Percentiles rank a stretch among this genome's conserved stretches.
These are phyloP conservation scores for Oryza officinalis DNA, from an alignment of 176 grass and related monocot species.

Conservation along the genomic window DNA sequence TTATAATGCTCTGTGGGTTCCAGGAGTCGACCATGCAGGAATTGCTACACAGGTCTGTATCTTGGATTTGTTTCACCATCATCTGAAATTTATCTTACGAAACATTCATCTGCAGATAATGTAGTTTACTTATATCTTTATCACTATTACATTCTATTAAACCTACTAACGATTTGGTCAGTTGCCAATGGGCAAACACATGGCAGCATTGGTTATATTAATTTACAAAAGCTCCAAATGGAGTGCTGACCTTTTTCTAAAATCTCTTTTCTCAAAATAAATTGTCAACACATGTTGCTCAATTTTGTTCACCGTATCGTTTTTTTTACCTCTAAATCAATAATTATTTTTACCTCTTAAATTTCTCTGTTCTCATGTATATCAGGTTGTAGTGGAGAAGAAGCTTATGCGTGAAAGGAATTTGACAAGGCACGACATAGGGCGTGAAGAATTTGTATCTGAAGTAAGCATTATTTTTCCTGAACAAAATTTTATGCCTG, in stretches of 20 bases:
- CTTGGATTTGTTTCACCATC: neutral
- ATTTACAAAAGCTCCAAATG: neutral
- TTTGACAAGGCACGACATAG: conserved; percentile 59
- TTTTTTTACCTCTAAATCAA: neutral
- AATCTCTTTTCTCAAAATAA: neutral
- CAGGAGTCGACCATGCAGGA: conserved; percentile 66
- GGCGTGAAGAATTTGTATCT: conserved; percentile 53
- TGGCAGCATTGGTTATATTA: too few relatives aligned
- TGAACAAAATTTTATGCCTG: neutral
- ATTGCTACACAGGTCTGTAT: conserved; percentile 62
- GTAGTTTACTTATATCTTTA: neutral
- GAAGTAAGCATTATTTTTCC: conserved; percentile 41
- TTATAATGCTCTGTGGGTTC: conserved; percentile 60
- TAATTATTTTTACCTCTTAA: neutral
- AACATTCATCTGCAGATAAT: neutral
- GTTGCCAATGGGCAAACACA: neutral
- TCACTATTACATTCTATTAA: neutral
- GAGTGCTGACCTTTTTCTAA: neutral
- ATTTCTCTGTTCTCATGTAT: neutral
- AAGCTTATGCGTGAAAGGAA: conserved; percentile 67
- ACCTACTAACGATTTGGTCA: neutral
- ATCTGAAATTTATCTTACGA: neutral
- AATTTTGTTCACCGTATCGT: neutral
- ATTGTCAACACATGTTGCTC: neutral
- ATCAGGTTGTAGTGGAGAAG: conserved; percentile 68